These are phyloP conservation scores for Conoideocrella luteorostrata DNA, from an alignment of 2,329 filamentous ascomycete species.

Conservation along the genomic window DNA sequence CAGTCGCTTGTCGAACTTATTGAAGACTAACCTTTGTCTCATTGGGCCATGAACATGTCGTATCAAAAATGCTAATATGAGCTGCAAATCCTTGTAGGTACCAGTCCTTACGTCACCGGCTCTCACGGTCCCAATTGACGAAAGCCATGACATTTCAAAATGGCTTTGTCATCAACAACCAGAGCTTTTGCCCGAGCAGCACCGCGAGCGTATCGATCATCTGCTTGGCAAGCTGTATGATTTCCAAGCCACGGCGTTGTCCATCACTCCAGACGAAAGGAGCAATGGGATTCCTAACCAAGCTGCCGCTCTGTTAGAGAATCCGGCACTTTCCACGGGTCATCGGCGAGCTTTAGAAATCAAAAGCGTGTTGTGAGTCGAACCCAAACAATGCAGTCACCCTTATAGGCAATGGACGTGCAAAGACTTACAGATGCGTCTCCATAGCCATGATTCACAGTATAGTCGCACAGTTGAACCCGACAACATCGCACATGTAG, in stretches of 20 bases:
- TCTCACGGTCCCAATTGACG: slow-evolving; percentile 16
- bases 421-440: background rate
- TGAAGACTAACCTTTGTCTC: too few species aligned
- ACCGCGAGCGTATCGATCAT: slow-evolving; percentile 15
- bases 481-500: slow-evolving; percentile 17
- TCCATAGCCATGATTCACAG: slow-evolving; percentile 20
- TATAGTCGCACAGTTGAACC: slow-evolving; percentile 18
- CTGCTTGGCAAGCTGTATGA: slow-evolving; percentile 20
- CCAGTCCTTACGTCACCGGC: slow-evolving; percentile 21
- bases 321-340: slow-evolving; percentile 16
- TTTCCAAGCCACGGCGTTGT: slow-evolving; percentile 20
- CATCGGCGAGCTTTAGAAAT: slow-evolving; percentile 24
- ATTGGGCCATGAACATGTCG: too few species aligned
- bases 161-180: slow-evolving; percentile 24
- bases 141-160: slow-evolving; percentile 20
- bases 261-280: slow-evolving; percentile 16
- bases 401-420: too few species aligned
- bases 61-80: background rate
- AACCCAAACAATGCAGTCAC: background rate
- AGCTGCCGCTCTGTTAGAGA: slow-evolving; percentile 23
- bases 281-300: slow-evolving; percentile 21
- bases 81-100: slow-evolving; percentile 15
- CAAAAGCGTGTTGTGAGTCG: slow-evolving; percentile 24
- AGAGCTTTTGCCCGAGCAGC: slow-evolving; percentile 18
- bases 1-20: too few species aligned